Evolutionary conservation across 1,284 basidiomycete genomes (phyloP), one percentile per base, ranked within the genome.

Genomic region (Cutaneotrichosporon sp.): DNA sequence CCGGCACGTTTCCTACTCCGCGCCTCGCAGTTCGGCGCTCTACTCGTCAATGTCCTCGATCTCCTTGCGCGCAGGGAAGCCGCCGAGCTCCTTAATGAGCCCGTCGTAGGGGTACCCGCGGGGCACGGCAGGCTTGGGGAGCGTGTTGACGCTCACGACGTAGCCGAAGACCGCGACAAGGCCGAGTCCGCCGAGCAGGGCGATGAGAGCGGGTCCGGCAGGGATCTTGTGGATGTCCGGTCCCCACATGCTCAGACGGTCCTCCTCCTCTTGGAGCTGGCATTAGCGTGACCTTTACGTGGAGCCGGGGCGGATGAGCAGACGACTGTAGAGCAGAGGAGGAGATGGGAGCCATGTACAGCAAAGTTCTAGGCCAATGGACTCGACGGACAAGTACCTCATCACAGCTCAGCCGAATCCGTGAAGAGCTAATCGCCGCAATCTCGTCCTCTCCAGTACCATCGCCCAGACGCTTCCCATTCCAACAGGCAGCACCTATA

Each of bases 201-300:
- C 29, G 19, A 45, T 61, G 19, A 64, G 46, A 11, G 74, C 71
- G 38, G 55, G 57, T n/a, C 49, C 54, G 11, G 64, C 66, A 9
- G 61, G 49, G 42, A 67, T 70, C 52, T 64, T 60, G 63, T 68
- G 66, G 19, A 83, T 78, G 66, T 93, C 90, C 16, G 88, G 89
- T 41, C 87, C 86, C 88, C 88, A 92, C 86, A 92, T 88, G 41
- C 85, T 86, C 56, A 87, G 76, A 20, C 86, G 77, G 66, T 93
- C 90, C 62, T 91, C 87, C 66, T 84, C 80, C 74, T 90, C 87
- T 62, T 90, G 88, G 31, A 91, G 71, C 88, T 91, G 65, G 22
- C 6, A 49, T 51, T n/a, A 62, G 52, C 43, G 6, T 4, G 8
- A 7, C 20, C 41, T 26, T 25, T 17, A 9, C 11, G 35, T 20